Evolutionary conservation across 2,329 filamentous ascomycete species (phyloP).

Genomic region (Fusarium hostae): DNA sequence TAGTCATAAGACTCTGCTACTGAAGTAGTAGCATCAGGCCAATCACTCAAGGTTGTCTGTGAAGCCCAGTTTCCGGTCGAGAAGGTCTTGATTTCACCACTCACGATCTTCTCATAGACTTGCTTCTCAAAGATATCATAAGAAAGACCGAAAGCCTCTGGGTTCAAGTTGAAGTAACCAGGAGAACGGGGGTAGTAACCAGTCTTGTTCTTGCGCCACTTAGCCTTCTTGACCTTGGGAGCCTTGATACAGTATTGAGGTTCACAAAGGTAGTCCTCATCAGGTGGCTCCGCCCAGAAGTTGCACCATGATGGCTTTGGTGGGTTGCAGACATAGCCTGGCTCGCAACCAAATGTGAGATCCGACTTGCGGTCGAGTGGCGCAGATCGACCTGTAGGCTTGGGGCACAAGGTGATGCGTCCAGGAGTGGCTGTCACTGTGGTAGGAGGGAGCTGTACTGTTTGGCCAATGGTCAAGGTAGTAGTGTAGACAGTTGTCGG

Average conservation of each 20-base stretch:
- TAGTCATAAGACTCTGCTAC: slow-evolving; percentile 17
- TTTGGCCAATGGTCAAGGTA: slow-evolving; percentile 44
- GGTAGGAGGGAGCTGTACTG: slow-evolving; percentile 44
- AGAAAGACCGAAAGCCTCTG: slow-evolving; percentile 69
- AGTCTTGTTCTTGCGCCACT: slow-evolving; percentile 59
- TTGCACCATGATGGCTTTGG: slow-evolving; percentile 61
- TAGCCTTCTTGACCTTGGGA: slow-evolving; percentile 49
- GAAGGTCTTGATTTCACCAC: slow-evolving; percentile 55
- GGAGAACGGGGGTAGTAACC: slow-evolving; percentile 60
- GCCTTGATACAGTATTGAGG: slow-evolving; percentile 57
- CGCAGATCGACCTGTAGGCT: slow-evolving; percentile 53
- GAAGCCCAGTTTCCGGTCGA: slow-evolving; percentile 67
- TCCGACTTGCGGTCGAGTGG: slow-evolving; percentile 53
- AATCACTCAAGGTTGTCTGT: slow-evolving; percentile 58
- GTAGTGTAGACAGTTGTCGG: slow-evolving; percentile 47
- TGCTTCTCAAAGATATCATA: slow-evolving; percentile 69
- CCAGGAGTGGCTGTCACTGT: slow-evolving; percentile 46
- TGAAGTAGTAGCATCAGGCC: slow-evolving; percentile 37
- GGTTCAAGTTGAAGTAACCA: slow-evolving; percentile 73
- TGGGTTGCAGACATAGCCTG: slow-evolving; percentile 65
- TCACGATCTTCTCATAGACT: slow-evolving; percentile 50
- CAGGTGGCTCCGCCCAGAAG: slow-evolving; percentile 61
- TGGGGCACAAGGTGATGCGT: slow-evolving; percentile 56
- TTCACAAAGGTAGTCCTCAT: slow-evolving; percentile 59
- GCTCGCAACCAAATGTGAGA: slow-evolving; percentile 64